Conservation (phyloP, 805 yeast genomes). For the Saccharomycopsis olivae region DNA sequence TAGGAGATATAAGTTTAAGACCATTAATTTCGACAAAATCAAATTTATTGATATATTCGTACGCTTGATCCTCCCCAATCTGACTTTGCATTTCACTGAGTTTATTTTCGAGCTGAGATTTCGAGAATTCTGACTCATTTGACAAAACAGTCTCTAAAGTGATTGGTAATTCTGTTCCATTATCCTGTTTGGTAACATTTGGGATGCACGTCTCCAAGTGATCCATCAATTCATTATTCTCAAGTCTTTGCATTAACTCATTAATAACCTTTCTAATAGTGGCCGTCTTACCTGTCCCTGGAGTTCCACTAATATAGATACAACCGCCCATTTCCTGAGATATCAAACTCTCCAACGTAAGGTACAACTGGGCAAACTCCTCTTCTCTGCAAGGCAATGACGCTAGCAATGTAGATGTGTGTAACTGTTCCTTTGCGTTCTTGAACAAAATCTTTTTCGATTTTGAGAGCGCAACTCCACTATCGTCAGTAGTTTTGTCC, state of each 20-base stretch:
- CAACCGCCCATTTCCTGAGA: constrained; percentile 68
- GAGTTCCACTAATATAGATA: constrained; percentile 89
- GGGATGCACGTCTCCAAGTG: background rate
- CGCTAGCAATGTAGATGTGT: constrained; percentile 31
- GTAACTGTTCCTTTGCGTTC: constrained; percentile 31
- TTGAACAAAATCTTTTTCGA: constrained; percentile 19
- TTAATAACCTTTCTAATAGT: constrained; percentile 80
- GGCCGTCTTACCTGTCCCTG: constrained; percentile 96
- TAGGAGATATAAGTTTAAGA: constrained; percentile 69
- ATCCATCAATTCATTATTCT: constrained; percentile 15
- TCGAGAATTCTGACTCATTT: background rate
- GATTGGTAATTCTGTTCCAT: background rate
- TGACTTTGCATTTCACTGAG: constrained; percentile 20
- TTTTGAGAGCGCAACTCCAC: background rate
- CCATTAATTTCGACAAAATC: constrained; percentile 86
- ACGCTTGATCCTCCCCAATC: constrained; percentile 3
- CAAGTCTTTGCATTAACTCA: constrained; percentile 40
- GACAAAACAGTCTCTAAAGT: background rate
- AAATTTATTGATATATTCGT: constrained; percentile 33
- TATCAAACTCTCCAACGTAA: constrained; percentile 62
- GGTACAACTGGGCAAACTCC: constrained; percentile 63
- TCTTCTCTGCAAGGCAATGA: constrained; percentile 68
- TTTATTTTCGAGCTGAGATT: background rate
- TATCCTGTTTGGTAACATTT: background rate
- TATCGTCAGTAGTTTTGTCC: constrained; percentile 19